Evolutionary conservation across 805 yeast species (phyloP).

Genomic region (Saccharomycopsis malanga): DNA sequence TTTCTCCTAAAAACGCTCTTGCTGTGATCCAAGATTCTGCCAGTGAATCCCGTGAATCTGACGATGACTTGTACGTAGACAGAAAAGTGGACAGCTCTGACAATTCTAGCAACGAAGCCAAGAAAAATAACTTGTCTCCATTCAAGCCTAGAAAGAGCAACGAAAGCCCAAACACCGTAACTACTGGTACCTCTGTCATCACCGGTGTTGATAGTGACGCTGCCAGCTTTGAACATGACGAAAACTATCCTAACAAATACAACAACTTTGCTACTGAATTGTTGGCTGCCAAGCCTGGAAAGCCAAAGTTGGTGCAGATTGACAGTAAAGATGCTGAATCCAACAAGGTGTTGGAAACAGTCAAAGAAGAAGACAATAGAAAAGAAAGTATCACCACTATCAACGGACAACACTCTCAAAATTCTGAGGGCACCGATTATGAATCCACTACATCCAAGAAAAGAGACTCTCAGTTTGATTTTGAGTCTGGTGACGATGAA

Average conservation of each 20-base stretch:
- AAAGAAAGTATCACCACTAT: slow-evolving; percentile 11
- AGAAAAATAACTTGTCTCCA: too few species aligned
- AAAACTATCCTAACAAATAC: slow-evolving; percentile 20
- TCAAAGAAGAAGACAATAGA: slow-evolving; percentile 11
- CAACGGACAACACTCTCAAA: background rate
- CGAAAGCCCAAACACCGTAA: slow-evolving; percentile 19
- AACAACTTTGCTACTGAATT: slow-evolving; percentile 22
- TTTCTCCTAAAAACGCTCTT: too few species aligned
- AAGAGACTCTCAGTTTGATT: slow-evolving; percentile 19
- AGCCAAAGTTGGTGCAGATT: slow-evolving; percentile 12
- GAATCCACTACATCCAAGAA: slow-evolving; percentile 10
- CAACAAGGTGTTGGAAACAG: slow-evolving; percentile 2
- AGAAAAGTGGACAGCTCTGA: too few species aligned
- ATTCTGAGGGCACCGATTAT: slow-evolving; percentile 1
- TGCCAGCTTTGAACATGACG: slow-evolving; percentile 21
- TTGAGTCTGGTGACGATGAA: slow-evolving; percentile 17
- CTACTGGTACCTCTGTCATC: slow-evolving; percentile 19
- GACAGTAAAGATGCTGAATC: background rate
- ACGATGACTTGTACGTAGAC: slow-evolving; percentile 12
- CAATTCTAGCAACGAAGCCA: background rate
- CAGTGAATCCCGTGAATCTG: background rate
- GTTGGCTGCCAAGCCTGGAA: slow-evolving; percentile 15
- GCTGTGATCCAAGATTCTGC: background rate
- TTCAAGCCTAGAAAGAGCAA: background rate
- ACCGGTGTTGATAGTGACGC: slow-evolving; percentile 20